Percentiles rank a stretch among this genome's conserved stretches.
Conservation (phyloP, 1,139 yeast genomes). For the Suhomyces bribrorum region DNA sequence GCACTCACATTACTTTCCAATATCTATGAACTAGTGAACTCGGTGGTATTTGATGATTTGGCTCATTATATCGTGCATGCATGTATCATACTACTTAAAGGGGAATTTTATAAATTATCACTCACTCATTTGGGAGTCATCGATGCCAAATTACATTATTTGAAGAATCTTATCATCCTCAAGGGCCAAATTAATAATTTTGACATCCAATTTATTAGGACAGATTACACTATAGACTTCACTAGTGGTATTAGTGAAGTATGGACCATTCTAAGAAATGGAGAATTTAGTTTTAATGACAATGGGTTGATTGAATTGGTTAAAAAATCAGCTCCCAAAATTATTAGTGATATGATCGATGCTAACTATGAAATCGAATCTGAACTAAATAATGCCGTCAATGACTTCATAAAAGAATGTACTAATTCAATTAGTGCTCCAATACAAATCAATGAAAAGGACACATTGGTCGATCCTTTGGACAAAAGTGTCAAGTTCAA, state of each 20-base stretch:
- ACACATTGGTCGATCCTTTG: slow-evolving; percentile 24
- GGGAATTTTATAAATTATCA: slow-evolving; percentile 49
- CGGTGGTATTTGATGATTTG: slow-evolving; percentile 79
- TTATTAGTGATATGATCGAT: slow-evolving; percentile 84
- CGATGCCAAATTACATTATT: slow-evolving; percentile 66
- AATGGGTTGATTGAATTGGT: slow-evolving; percentile 60
- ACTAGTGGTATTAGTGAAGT: slow-evolving; percentile 67
- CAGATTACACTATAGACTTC: slow-evolving; percentile 77
- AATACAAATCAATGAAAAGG: slow-evolving; percentile 22
- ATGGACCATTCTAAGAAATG: slow-evolving; percentile 45
- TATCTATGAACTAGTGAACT: slow-evolving; percentile 76
- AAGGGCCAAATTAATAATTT: slow-evolving; percentile 73
- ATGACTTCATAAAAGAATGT: slow-evolving; percentile 53
- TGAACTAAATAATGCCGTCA: slow-evolving; percentile 70
- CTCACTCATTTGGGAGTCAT: slow-evolving; percentile 43
- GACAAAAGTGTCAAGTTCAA: slow-evolving; percentile 40
- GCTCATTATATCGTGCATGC: slow-evolving; percentile 87
- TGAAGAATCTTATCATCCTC: slow-evolving; percentile 71
- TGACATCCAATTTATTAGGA: slow-evolving; percentile 75
- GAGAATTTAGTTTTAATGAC: slow-evolving; percentile 34
- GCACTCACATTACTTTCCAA: slow-evolving; percentile 73
- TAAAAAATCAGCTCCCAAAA: slow-evolving; percentile 73
- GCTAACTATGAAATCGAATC: slow-evolving; percentile 76
- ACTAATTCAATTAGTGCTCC: slow-evolving; percentile 39
- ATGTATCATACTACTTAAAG: slow-evolving; percentile 59